Conservation (phyloP, 2,329 filamentous ascomycete species). For the Alternaria sp. region DNA sequence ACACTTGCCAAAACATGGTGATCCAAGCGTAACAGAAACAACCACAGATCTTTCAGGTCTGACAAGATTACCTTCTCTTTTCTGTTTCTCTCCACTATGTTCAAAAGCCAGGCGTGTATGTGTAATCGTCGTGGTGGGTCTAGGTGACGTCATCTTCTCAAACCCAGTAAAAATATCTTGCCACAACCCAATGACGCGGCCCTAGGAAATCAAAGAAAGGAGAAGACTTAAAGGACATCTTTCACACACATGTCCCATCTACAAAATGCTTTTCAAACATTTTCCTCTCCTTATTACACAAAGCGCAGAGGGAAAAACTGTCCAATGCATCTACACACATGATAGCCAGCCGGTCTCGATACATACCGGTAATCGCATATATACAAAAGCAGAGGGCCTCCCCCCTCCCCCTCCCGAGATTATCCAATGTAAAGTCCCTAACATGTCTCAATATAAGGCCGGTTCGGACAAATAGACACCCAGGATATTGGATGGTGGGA, state of each 20-base stretch:
- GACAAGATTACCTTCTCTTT: no score
- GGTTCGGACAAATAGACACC: neutral
- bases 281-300: neutral
- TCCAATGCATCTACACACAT: neutral
- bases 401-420: neutral
- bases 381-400: conserved; percentile 6
- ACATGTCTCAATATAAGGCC: conserved; percentile 10
- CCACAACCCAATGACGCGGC: neutral
- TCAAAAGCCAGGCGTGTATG: no score
- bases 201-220: neutral
- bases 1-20: neutral
- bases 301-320: neutral
- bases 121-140: neutral
- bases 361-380: conserved; percentile 10
- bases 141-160: neutral
- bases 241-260: conserved; percentile 13
- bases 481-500: conserved; percentile 1
- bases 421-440: conserved; percentile 16
- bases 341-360: conserved; percentile 5
- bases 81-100: neutral
- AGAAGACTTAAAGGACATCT: neutral
- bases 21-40: no score
- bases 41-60: no score
- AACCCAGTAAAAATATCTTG: conserved; percentile 1
- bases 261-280: conserved; percentile 7